phyloP scores from a whole-genome alignment of 2,329 filamentous ascomycete species.

The Paracoccidioides lutzii region DNA sequence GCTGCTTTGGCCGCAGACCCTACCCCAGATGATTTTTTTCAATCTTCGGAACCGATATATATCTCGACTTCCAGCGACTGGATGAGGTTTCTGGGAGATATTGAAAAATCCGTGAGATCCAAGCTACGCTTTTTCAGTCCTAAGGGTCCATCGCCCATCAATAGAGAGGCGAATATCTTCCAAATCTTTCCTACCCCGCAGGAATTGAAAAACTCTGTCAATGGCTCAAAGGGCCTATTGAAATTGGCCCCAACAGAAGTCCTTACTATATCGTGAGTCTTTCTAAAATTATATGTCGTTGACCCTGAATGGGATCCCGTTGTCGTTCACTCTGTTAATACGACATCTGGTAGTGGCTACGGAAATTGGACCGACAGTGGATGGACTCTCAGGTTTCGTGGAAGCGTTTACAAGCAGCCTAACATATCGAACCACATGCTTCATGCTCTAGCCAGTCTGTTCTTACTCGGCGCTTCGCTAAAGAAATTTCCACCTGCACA shows the following conservation, averaged over 20 bases:
- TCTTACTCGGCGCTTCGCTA: slow-evolving; percentile 54
- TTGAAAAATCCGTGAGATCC: not conserved
- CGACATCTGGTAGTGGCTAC: slow-evolving; percentile 26
- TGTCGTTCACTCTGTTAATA: not conserved
- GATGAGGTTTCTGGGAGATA: not conserved
- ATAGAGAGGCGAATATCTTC: not conserved
- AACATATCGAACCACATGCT: slow-evolving; percentile 52
- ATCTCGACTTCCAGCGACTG: not conserved
- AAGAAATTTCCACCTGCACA: slow-evolving; percentile 45
- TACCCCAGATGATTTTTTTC: not conserved
- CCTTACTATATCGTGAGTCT: slow-evolving; percentile 8
- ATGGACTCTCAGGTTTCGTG: slow-evolving; percentile 65
- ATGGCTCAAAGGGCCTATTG: not conserved
- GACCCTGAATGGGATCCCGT: not conserved
- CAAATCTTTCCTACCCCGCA: slow-evolving; percentile 4
- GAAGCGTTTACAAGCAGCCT: slow-evolving; percentile 70
- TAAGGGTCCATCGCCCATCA: not conserved
- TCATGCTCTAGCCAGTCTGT: slow-evolving; percentile 55
- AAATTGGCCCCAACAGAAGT: slow-evolving; percentile 1
- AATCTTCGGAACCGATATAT: not conserved
- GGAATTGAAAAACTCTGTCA: not conserved
- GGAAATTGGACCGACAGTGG: slow-evolving; percentile 68
- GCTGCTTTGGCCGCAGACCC: not conserved
- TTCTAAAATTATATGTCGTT: not conserved
- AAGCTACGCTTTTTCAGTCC: not conserved